These are phyloP conservation scores for Plasmodium gallinaceum DNA, from an alignment of 169 alveolate genomes.

Conservation along the genomic window DNA sequence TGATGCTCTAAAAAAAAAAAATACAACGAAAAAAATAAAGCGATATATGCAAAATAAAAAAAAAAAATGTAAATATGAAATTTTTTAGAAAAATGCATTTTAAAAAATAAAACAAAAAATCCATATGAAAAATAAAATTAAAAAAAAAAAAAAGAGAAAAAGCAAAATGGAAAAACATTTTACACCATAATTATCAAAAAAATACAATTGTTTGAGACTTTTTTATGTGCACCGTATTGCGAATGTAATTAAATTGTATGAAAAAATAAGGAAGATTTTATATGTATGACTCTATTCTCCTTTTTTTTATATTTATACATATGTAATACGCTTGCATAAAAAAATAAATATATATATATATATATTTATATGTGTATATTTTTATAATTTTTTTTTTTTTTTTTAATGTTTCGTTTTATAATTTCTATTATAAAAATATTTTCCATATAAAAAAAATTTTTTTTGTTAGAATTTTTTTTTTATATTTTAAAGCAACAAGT, in stretches of 20 bases:
- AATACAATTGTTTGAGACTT: background rate
- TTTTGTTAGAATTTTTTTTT: background rate
- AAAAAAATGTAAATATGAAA: conserved; percentile 18
- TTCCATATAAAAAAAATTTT: background rate
- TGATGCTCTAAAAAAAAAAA: conserved; percentile 51
- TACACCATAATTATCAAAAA: conserved; percentile 4
- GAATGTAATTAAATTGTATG: no score
- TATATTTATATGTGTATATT: background rate
- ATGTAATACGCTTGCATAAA: no score
- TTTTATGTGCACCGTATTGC: conserved; percentile 16
- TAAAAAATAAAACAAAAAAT: conserved; percentile 6
- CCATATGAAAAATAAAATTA: background rate
- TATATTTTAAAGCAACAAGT: background rate
- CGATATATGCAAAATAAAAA: conserved; percentile 29
- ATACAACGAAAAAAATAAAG: conserved; percentile 6
- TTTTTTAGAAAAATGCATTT: background rate
- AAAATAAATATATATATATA: background rate
- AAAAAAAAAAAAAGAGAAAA: conserved; percentile 6
- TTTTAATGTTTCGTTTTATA: background rate
- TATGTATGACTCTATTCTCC: no score
- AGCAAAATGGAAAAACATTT: background rate
- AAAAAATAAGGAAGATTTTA: no score
- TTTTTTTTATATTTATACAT: no score
- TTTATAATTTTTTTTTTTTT: background rate
- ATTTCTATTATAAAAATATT: background rate